Evolutionary conservation across 2,329 filamentous ascomycete species (phyloP).

Genomic region (Sporothrix brasiliensis): DNA sequence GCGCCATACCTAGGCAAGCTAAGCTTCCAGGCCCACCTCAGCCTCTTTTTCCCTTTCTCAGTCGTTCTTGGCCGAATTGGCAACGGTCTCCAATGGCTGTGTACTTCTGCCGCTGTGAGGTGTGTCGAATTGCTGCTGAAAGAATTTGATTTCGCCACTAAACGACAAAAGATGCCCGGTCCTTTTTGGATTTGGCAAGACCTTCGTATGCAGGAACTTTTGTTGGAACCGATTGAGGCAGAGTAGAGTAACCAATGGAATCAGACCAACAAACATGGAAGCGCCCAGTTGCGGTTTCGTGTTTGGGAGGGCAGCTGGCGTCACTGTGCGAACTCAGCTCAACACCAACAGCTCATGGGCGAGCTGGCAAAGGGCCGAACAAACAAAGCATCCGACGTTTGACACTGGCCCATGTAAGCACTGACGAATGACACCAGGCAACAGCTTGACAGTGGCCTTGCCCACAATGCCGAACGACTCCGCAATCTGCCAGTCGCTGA

Average conservation of each 20-base stretch:
- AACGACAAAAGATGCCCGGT: neutral
- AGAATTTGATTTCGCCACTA: neutral
- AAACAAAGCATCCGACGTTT: slow-evolving; percentile 4
- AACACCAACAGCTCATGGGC: neutral
- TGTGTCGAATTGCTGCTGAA: neutral
- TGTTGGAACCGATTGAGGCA: neutral
- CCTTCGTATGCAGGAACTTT: neutral
- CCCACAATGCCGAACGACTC: neutral
- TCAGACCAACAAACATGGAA: slow-evolving; percentile 11
- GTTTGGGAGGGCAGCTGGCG: neutral
- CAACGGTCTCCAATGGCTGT: neutral
- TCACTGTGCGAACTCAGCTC: slow-evolving; percentile 18
- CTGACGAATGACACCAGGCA: neutral
- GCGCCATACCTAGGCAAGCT: slow-evolving; percentile 14
- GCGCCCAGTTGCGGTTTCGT: neutral
- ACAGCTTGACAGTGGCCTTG: neutral
- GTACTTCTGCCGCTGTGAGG: too few species aligned
- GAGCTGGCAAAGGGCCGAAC: slow-evolving; percentile 18
- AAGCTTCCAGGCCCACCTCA: neutral
- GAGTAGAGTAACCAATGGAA: slow-evolving; percentile 14
- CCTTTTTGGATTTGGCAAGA: neutral
- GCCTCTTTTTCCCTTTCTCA: slow-evolving; percentile 18
- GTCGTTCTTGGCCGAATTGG: slow-evolving; percentile 17
- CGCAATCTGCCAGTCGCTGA: neutral
- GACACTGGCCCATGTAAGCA: neutral